Base-by-base conservation (phyloP, 1,139 yeast genomes). In the Lodderomyces oxycetoniae region DNA sequence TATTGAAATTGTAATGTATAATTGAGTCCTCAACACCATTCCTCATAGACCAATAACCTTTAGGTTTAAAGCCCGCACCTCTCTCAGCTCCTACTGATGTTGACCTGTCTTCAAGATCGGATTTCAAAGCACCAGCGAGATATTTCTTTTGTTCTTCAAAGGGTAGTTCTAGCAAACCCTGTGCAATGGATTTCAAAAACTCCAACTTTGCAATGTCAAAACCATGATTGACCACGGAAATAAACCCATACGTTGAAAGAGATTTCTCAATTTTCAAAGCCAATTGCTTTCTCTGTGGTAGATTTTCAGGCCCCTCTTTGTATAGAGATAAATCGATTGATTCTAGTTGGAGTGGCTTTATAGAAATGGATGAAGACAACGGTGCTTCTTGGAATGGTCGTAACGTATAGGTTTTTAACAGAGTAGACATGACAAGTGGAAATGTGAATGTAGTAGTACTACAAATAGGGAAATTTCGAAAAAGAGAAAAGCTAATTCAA, bases 201-300 rank as follows among this genome's bases (percentile, higher is more conserved):
- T 55, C 63, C 12, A 64, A 45, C 25, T 53, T 48, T 14, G 52
- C 57, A 2, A 36, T 40, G 3, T 46, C 47, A 28, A 61, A 53
- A 0, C 73, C 74, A 43, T 58, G 67, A 36, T 66, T 66, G 5
- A 52, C 45, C 20, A 67, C 45, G 16, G 61, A 60, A 53, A 71
- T 69, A 39, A 72, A 72, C 0, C 77, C 77, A 38, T 62, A 56
- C 1, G 71, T 61, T 2, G 59, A 55, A 33, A 67, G 50, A 1
- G 74, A 61, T n/a, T 51, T 41, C 31, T 65, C 65, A 12, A 65
- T 49, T 32, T 50, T 44, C 1, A 42, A 33, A 1, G 74, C 73
- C 20, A 67, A 49, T 15, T 37, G 36, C 33, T 52, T 42, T 29
- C 72, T 47, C 11, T 51, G 38, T 4, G 38, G 41, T 5, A 47